These are phyloP conservation scores for Leccinum uliginosum DNA, from an alignment of 768 basidiomycete genomes.

Conservation along the genomic window DNA sequence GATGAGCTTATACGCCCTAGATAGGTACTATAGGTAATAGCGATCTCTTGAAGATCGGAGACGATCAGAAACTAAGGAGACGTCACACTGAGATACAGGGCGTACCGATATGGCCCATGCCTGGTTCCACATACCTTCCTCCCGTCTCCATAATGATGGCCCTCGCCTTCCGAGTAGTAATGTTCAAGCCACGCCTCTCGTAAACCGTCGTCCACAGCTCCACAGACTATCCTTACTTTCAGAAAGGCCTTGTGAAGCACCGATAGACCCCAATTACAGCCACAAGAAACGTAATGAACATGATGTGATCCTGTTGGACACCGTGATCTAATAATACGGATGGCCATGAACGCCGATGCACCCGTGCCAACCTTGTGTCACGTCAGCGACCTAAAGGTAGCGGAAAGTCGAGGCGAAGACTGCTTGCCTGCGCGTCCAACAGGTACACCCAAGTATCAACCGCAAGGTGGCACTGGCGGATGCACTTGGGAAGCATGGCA, in stretches of 20 bases:
- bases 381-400: not conserved
- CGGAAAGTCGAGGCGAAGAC: not conserved
- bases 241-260: slow-evolving; percentile 84
- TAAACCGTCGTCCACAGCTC: slow-evolving; percentile 75
- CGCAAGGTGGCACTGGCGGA: slow-evolving; percentile 65
- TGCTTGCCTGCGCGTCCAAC: slow-evolving; percentile 76
- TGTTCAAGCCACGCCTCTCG: slow-evolving; percentile 69
- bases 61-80: not conserved
- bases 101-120: slow-evolving; percentile 85
- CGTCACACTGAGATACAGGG: not conserved
- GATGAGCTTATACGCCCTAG: slow-evolving; percentile 2
- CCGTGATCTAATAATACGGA: slow-evolving; percentile 92
- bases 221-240: slow-evolving; percentile 75
- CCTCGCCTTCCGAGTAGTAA: slow-evolving; percentile 43
- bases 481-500: slow-evolving; percentile 66
- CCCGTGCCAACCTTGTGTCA: slow-evolving; percentile 81
- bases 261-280: slow-evolving; percentile 75
- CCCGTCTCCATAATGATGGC: slow-evolving; percentile 41
- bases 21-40: slow-evolving; percentile 32
- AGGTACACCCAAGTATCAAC: slow-evolving; percentile 77
- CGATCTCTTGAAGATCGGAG: slow-evolving; percentile 32
- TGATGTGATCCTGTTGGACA: slow-evolving; percentile 74
- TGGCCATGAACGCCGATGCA: slow-evolving; percentile 91
- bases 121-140: slow-evolving; percentile 81
- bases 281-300: slow-evolving; percentile 88